Percentiles rank a stretch among this genome's conserved stretches.
Conservation (phyloP, 169 alveolate species). For the Babesia ovis region DNA sequence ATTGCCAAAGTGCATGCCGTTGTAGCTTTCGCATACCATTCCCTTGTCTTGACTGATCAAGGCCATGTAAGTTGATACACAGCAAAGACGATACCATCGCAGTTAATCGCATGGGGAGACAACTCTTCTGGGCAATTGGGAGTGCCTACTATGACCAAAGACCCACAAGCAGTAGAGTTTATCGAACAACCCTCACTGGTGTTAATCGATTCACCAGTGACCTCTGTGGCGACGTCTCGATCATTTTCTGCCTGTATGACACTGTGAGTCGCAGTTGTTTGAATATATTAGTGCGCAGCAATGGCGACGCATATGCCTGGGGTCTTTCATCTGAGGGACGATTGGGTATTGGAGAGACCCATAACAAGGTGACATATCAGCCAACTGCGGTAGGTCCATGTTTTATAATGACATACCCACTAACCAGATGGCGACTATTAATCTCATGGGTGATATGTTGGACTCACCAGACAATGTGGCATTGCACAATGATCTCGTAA, state of each 20-base stretch:
- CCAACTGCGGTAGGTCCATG: conserved; percentile 65
- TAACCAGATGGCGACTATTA: conserved; percentile 34
- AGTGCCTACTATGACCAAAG: conserved; percentile 36
- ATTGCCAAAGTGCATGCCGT: conserved; percentile 39
- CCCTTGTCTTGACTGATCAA: conserved; percentile 38
- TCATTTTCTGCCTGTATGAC: conserved; percentile 55
- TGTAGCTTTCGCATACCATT: conserved; percentile 36
- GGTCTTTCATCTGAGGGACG: conserved; percentile 69
- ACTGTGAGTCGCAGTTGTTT: conserved; percentile 20
- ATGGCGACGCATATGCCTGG: conserved; percentile 73
- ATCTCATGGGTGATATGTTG: conserved; percentile 49
- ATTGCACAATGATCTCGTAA: conserved; percentile 14
- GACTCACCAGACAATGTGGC: conserved; percentile 13
- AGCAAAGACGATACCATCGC: background rate
- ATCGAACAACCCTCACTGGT: conserved; percentile 53
- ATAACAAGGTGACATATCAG: conserved; percentile 46
- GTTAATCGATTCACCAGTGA: conserved; percentile 19
- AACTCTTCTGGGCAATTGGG: conserved; percentile 67
- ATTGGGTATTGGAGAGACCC: conserved; percentile 69
- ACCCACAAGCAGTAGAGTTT: conserved; percentile 37
- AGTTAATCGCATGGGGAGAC: conserved; percentile 78
- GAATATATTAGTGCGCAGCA: conserved; percentile 16
- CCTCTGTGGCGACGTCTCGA: conserved; percentile 36
- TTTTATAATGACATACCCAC: background rate
- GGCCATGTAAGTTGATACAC: conserved; percentile 20